These are phyloP conservation scores for Colletotrichum gloeosporioides DNA, from an alignment of 2,329 filamentous ascomycete species.

Conservation along the genomic window DNA sequence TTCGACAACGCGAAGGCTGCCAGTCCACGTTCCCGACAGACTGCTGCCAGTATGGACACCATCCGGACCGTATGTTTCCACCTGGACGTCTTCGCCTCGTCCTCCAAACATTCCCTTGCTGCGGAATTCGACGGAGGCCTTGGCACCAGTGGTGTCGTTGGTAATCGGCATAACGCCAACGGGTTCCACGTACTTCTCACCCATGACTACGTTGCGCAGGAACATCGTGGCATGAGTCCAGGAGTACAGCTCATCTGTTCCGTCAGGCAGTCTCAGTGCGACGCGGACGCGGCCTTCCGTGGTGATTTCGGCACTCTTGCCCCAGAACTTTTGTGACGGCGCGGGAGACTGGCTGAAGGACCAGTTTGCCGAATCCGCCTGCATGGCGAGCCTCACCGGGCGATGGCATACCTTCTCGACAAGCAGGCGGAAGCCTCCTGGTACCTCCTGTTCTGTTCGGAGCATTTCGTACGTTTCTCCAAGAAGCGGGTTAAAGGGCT, in stretches of 20 bases:
- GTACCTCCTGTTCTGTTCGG: conserved; percentile 76
- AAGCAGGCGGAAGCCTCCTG: conserved; percentile 83
- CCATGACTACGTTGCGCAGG: conserved; percentile 93
- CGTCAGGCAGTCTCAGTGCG: conserved; percentile 69
- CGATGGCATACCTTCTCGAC: conserved; percentile 95
- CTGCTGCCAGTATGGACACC: conserved; percentile 71
- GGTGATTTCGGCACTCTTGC: conserved; percentile 92
- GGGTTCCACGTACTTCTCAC: conserved; percentile 97
- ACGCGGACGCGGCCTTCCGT: conserved; percentile 88
- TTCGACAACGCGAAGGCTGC: conserved; percentile 69
- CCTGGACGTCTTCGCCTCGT: conserved; percentile 85
- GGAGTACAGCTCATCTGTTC: conserved; percentile 80
- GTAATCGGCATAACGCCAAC: conserved; percentile 86
- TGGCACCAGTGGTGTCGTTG: conserved; percentile 84
- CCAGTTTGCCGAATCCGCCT: conserved; percentile 88
- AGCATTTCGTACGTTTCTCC: conserved; percentile 96
- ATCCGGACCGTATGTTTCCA: conserved; percentile 72
- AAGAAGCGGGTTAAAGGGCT: conserved; percentile 96
- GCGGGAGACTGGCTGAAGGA: conserved; percentile 86
- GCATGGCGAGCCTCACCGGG: conserved; percentile 89
- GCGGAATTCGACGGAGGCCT: conserved; percentile 89
- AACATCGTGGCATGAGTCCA: conserved; percentile 92
- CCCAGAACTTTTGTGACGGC: conserved; percentile 97
- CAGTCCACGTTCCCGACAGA: conserved; percentile 85
- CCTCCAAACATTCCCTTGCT: conserved; percentile 97